These are phyloP conservation scores for Radiomyces spectabilis DNA, from an alignment of 192 early-diverging fungal genomes.

Conservation along the genomic window DNA sequence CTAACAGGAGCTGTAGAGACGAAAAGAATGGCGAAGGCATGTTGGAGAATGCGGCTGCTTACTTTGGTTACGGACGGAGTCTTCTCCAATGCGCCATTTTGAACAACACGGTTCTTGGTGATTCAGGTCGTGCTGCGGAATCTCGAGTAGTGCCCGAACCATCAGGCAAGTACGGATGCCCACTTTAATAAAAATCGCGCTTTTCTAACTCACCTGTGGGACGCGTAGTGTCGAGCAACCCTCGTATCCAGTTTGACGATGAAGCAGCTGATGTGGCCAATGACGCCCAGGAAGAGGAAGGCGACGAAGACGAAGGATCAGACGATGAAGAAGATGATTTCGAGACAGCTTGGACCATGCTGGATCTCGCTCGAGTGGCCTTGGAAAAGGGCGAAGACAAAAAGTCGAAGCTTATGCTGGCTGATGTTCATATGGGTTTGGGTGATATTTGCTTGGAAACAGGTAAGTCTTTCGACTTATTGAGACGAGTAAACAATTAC, in stretches of 20 bases:
- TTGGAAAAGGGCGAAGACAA: constrained; percentile 48
- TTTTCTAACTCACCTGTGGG: too few species aligned
- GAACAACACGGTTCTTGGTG: constrained; percentile 68
- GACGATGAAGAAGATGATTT: constrained; percentile 54
- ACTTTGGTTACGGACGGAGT: constrained; percentile 69
- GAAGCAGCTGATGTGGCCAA: constrained; percentile 42
- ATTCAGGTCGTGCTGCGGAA: constrained; percentile 29
- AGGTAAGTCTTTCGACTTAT: too few species aligned
- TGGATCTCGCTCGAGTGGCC: constrained; percentile 79
- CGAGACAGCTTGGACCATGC: constrained; percentile 73
- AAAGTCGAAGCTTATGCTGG: constrained; percentile 42
- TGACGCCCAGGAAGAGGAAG: constrained; percentile 38
- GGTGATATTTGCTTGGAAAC: constrained; percentile 87
- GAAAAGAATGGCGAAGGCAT: too few species aligned
- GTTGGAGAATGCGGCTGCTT: constrained; percentile 64
- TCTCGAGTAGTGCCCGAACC: constrained; percentile 7
- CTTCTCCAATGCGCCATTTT: constrained; percentile 67
- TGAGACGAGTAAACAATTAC: too few species aligned
- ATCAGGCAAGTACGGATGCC: constrained; percentile 2
- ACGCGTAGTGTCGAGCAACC: constrained; percentile 25
- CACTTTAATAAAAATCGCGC: not conserved
- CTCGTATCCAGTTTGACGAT: constrained; percentile 58
- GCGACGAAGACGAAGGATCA: constrained; percentile 30
- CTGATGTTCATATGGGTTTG: constrained; percentile 65
- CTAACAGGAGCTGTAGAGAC: too few species aligned